These are phyloP conservation scores for Lachnellula arida DNA, from an alignment of 2,329 filamentous ascomycete genomes.

Conservation along the genomic window DNA sequence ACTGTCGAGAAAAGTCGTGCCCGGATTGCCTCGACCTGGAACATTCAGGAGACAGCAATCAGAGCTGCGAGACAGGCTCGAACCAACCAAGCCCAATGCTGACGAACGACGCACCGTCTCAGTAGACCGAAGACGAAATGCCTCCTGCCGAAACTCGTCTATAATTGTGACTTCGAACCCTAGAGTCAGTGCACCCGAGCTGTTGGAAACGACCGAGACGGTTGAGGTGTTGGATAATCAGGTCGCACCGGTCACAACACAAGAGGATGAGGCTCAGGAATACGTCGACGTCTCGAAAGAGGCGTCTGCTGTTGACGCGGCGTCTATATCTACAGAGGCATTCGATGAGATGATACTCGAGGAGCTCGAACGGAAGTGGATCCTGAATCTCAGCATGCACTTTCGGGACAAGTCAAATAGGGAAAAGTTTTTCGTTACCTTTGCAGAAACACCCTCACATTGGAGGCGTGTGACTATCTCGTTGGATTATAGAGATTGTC, in stretches of 20 bases:
- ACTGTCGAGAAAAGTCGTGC: slow-evolving; percentile 58
- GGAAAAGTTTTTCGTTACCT: slow-evolving; percentile 98
- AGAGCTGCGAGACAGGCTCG: slow-evolving; percentile 69
- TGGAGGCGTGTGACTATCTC: slow-evolving; percentile 92
- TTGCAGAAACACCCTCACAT: slow-evolving; percentile 69
- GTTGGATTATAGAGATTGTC: slow-evolving; percentile 81
- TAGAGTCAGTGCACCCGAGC: slow-evolving; percentile 29
- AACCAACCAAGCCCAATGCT: slow-evolving; percentile 57
- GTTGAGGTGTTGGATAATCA: slow-evolving; percentile 20
- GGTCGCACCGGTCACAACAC: slow-evolving; percentile 8
- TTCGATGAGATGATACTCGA: slow-evolving; percentile 65
- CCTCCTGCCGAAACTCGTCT: slow-evolving; percentile 21
- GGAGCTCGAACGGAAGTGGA: slow-evolving; percentile 87
- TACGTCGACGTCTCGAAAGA: slow-evolving; percentile 28
- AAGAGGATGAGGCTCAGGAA: slow-evolving; percentile 20
- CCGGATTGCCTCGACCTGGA: slow-evolving; percentile 68
- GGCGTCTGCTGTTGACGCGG: slow-evolving; percentile 21
- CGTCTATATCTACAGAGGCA: slow-evolving; percentile 28
- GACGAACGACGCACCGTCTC: slow-evolving; percentile 70
- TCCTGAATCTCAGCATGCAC: slow-evolving; percentile 96
- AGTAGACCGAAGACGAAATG: slow-evolving; percentile 45
- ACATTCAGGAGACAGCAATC: slow-evolving; percentile 82
- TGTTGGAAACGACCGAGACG: slow-evolving; percentile 22
- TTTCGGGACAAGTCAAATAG: slow-evolving; percentile 88
- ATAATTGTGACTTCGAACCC: slow-evolving; percentile 16